Base-by-base conservation (phyloP, 345 rosid genomes). In the Salix brachista region DNA sequence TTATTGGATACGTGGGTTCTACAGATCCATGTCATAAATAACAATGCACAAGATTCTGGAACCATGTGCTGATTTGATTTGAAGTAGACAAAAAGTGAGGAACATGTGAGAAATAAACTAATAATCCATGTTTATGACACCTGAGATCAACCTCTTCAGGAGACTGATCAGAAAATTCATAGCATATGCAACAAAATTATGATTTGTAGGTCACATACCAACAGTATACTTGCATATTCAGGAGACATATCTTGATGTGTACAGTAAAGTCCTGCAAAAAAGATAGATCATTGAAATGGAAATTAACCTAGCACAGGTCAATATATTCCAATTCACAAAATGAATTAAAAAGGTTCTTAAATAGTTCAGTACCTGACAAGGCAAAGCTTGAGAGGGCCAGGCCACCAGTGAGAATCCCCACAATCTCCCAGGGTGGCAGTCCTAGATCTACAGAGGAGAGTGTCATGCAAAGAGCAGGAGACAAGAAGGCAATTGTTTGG, bases 211-310 rank as follows among this genome's bases (percentile, higher is more conserved):
- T 58, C 77, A 60, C 86, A 18, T 82, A 95, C 99, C 97, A 95
- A 77, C 52, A 95, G 91, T 72, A 95, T 90, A 81, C 97, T 95
- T 70, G 99, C 99, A 79, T 93, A 93, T 85, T 93, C 92, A 26
- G 94, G 93, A 16, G 97, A 95, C 44, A 95, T 93, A 87, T 95
- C 99, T 83, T 95, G 99, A 90, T 95, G 99, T 11, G 94, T 92
- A 82, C 99, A 95, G 76, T 92, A 92, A 75, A 92, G 89, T 75
- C 96, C 93, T 91, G 88, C 67, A 37, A 44, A 82, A 71, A 60
- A 67, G 46, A 23, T 37, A 52, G 67, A 30, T 46, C 18, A 34
- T 36, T 1, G 17, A 56, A 36, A 66, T 18, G 65, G 36, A 36
- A 44, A 21, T 28, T 56, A 75, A 39, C 36, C 71, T 11, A 17